Evolutionary conservation across 257 asterid species (phyloP).

Genomic region (Penstemon eatonii): DNA sequence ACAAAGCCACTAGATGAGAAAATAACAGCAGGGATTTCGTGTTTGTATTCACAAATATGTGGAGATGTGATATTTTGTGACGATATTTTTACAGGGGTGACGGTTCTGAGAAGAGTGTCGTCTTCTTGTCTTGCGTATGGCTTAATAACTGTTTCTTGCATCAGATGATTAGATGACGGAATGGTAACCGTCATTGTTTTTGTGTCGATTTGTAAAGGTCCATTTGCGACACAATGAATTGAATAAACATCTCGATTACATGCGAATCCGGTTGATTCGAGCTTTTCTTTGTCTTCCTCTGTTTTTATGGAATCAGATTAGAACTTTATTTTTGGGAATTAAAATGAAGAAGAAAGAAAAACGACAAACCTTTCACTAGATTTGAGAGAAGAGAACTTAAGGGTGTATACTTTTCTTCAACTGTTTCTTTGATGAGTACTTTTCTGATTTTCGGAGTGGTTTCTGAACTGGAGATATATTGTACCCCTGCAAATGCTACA

Average conservation of each 20-base stretch:
- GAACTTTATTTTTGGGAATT: not conserved
- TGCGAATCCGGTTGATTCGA: constrained; percentile 50
- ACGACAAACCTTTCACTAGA: constrained; percentile 35
- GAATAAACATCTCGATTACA: constrained; percentile 42
- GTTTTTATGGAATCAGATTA: constrained; percentile 21
- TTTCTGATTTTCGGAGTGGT: constrained; percentile 5
- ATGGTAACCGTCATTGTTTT: constrained; percentile 37
- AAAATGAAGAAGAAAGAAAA: not conserved
- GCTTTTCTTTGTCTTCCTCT: constrained; percentile 44
- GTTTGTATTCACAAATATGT: constrained; percentile 41
- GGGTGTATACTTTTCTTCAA: constrained; percentile 23
- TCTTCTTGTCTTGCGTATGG: constrained; percentile 73
- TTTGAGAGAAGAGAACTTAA: constrained; percentile 30
- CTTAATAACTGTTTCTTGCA: constrained; percentile 33
- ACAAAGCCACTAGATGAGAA: constrained; percentile 82
- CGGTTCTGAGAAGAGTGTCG: constrained; percentile 30
- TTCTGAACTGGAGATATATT: constrained; percentile 17
- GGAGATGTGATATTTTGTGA: constrained; percentile 33
- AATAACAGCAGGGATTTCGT: constrained; percentile 66
- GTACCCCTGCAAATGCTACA: constrained; percentile 30
- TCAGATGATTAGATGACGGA: constrained; percentile 27
- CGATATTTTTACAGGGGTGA: constrained; percentile 46
- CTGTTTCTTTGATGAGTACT: constrained; percentile 1
- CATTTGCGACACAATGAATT: constrained; percentile 44
- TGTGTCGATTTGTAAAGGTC: constrained; percentile 48